Base-by-base conservation (phyloP, 2,329 filamentous ascomycete species). In the Dactylonectria estremocensis region DNA sequence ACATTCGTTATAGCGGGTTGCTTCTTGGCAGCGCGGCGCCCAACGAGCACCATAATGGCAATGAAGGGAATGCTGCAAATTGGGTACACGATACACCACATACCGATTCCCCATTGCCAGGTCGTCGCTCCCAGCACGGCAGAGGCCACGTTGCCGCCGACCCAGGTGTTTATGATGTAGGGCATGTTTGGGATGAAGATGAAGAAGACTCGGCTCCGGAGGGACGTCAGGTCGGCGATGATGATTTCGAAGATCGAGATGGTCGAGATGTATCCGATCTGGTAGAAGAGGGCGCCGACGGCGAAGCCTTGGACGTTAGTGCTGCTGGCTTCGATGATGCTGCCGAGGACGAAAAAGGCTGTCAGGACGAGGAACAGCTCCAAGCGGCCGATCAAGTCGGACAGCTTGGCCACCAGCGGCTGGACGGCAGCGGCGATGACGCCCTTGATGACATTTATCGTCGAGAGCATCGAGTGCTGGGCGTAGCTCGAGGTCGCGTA, bases 71-170 rank as follows among this genome's bases (percentile, higher is more conserved):
- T 74, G 64, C 88, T 90, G 13, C 84, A 83, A 0, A 87, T 73
- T 10, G 89, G 89, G 2, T 90, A 77, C n/a, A 91, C 82, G 55
- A 91, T 83, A 9, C 86, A 85, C 88, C 69, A 91, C 71, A 91
- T 87, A 35, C 84, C 89, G 72, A 90, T 90, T 7, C 88, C 89
- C 88, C 88, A 90, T 76, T 89, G 81, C 89, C 89, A 91, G n/a
- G 78, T 83, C 13, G 78, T 77, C 1, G 43, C 50, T 3, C 43
- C 37, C 10, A 79, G 77, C 2, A 89, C 77, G 40, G 90, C 83
- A 31, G 76, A 57, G 14, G 68, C 66, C 18, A 74, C 68, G 2
- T 57, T 79, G 2, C 82, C 79, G 2, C 89, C 90, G 43, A 89
- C 83, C 86, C 89, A 92, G 5, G 90, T 85, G 9, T 88, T 91